Evolutionary conservation across 176 grass and related monocot genomes (phyloP).

Genomic region (Aechmea fasciata): DNA sequence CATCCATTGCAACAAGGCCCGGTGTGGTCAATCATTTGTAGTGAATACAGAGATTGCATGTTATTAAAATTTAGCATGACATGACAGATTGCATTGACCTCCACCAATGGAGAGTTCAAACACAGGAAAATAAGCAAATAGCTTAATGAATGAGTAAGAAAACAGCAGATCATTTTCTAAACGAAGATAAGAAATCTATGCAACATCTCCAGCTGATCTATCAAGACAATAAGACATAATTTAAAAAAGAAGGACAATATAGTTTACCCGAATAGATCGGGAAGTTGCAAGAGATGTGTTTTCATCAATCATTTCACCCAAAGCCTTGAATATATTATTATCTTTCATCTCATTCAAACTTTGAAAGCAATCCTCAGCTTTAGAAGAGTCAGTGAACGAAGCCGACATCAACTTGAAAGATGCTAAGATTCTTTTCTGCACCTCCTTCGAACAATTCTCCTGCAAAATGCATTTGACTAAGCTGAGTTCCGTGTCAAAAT

Average conservation of each 20-base stretch:
- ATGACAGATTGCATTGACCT: neutral
- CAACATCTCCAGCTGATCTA: no score
- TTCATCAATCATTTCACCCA: constrained; percentile 53
- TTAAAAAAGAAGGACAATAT: constrained; percentile 6
- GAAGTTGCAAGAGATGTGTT: constrained; percentile 36
- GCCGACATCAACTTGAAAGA: constrained; percentile 66
- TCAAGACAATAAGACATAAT: no score
- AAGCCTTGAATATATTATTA: constrained; percentile 86
- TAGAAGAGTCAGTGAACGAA: constrained; percentile 54
- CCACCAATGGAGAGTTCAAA: neutral
- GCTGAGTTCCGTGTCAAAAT: neutral
- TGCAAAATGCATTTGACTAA: constrained; percentile 25
- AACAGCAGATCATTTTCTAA: neutral
- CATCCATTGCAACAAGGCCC: no score
- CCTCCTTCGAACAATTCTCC: constrained; percentile 59
- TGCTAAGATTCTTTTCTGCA: constrained; percentile 36
- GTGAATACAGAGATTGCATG: no score
- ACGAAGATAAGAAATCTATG: no score
- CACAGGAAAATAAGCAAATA: neutral
- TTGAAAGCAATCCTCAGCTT: constrained; percentile 67
- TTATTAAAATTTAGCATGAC: neutral
- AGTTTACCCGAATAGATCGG: constrained; percentile 49
- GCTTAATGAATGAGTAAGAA: neutral
- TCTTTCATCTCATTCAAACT: constrained; percentile 85
- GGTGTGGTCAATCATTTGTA: no score